Evolutionary conservation across 139 green algal species (phyloP).

Genomic region (Haematococcus lacustris): DNA sequence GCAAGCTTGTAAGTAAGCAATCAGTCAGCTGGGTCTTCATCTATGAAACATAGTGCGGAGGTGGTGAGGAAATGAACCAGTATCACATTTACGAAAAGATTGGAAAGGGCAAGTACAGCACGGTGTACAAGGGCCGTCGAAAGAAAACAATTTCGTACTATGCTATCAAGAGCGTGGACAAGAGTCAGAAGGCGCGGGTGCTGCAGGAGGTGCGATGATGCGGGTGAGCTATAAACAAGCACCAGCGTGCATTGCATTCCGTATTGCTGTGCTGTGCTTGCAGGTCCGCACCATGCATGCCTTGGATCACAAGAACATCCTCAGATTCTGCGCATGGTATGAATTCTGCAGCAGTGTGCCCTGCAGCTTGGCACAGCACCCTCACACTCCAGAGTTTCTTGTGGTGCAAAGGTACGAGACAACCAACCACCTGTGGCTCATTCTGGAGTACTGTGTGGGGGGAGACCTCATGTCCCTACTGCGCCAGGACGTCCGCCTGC

Average conservation of each 20-base stretch:
- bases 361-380: too few relatives aligned
- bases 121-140: conserved; percentile 88
- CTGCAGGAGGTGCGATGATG: conserved; percentile 89
- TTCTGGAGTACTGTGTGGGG: conserved; percentile 96
- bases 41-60: too few relatives aligned
- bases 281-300: conserved; percentile 81
- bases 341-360: too few relatives aligned
- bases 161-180: conserved; percentile 90
- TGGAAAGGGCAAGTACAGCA: conserved; percentile 79
- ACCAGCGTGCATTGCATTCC: too few relatives aligned
- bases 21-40: too few relatives aligned
- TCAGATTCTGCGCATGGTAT: conserved; percentile 90
- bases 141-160: conserved; percentile 94
- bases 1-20: too few relatives aligned
- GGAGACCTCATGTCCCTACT: conserved; percentile 85
- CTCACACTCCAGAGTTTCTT: too few relatives aligned
- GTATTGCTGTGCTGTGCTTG: too few relatives aligned
- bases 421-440: conserved; percentile 93
- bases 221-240: too few relatives aligned
- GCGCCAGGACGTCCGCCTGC: conserved; percentile 70
- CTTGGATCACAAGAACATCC: conserved; percentile 79
- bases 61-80: too few relatives aligned
- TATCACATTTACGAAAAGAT: conserved; percentile 91
- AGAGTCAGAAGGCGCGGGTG: conserved; percentile 74
- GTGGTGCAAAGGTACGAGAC: conserved; percentile 83